Evolutionary conservation across 2,329 filamentous ascomycete species (phyloP), one percentile per base, ranked within the genome.

Genomic region (Fusarium nurragi): DNA sequence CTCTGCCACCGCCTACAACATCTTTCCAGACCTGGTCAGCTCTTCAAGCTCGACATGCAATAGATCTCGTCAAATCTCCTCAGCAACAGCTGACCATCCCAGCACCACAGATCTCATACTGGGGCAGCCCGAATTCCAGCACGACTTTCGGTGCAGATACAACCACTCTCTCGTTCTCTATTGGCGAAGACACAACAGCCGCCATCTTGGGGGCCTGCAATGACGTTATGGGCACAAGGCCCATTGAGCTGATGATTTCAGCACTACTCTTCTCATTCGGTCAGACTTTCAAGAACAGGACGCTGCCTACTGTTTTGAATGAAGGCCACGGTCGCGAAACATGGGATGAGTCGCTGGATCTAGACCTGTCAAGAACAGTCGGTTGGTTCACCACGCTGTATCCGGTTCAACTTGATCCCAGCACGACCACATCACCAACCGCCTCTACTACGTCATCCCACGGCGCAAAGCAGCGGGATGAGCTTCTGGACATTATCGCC

Each of bases 301-400:
- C 39, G 12, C 10, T 56, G 4, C 53, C 46, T 14, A 51, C 53
- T 9, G n/a, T 56, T n/a, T 10, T 56, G 5, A 51, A 45, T n/a
- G 53, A 56, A 56, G 39, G 45, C 19, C 53, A 56, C 40, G 53
- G 53, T 28, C 39, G 46, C 2, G 53, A 41, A 10, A 26, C 19
- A 6, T 56, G 39, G 53, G 39, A 56, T 23, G 39, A 39, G 18
- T 56, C 46, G 2, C n/a, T 51, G 6, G 38, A 32, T 8, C 32
- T 56, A 26, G 53, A 51, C 12, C 14, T 56, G 4, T 56, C 53
- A 7, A 50, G 53, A 7, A 56, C 53, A 51, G 45, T 56, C 13
- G 56, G 56, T 18, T 60, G 56, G 56, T 60, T 60, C 25, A 60
- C 56, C 34, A 60, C 56, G 18, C 13, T 60, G 9, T 55, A 50